These are phyloP conservation scores for Phyllosticta capitalensis DNA, from an alignment of 2,329 filamentous ascomycete genomes.

Conservation along the genomic window DNA sequence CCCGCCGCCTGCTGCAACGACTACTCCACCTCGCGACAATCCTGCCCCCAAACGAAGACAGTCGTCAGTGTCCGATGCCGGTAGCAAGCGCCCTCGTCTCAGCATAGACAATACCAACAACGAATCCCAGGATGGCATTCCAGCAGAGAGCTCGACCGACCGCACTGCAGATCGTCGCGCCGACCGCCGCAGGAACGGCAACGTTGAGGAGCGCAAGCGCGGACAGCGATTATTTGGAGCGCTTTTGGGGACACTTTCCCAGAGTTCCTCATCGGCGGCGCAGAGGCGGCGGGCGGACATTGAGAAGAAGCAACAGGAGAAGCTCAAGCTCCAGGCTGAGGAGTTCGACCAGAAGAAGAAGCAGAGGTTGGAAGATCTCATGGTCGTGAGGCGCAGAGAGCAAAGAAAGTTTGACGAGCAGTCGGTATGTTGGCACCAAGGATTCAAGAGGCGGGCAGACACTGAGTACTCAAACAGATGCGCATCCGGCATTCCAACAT, in stretches of 20 bases:
- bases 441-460: slow-evolving; percentile 9
- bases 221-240: slow-evolving; percentile 80
- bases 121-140: slow-evolving; percentile 15
- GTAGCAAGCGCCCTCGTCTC: slow-evolving; percentile 44
- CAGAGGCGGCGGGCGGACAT: slow-evolving; percentile 67
- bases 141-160: slow-evolving; percentile 15
- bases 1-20: slow-evolving; percentile 16
- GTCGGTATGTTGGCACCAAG: slow-evolving; percentile 48
- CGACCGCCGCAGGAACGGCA: slow-evolving; percentile 35
- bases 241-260: slow-evolving; percentile 66
- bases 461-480: slow-evolving; percentile 47
- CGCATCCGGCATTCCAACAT: slow-evolving; percentile 62
- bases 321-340: slow-evolving; percentile 60
- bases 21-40: slow-evolving; percentile 21
- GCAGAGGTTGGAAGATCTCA: slow-evolving; percentile 55
- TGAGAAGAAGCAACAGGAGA: slow-evolving; percentile 71
- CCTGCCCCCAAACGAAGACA: slow-evolving; percentile 41
- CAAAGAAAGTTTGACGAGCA: slow-evolving; percentile 68
- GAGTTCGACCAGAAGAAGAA: slow-evolving; percentile 60
- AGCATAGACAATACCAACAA: slow-evolving; percentile 23
- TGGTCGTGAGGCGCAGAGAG: slow-evolving; percentile 52
- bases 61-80: slow-evolving; percentile 43
- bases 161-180: slow-evolving; percentile 18
- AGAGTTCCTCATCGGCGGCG: slow-evolving; percentile 48
- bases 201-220: slow-evolving; percentile 71